Evolutionary conservation across 345 rosid species (phyloP).

Genomic region (Sisymbrium altissimum): DNA sequence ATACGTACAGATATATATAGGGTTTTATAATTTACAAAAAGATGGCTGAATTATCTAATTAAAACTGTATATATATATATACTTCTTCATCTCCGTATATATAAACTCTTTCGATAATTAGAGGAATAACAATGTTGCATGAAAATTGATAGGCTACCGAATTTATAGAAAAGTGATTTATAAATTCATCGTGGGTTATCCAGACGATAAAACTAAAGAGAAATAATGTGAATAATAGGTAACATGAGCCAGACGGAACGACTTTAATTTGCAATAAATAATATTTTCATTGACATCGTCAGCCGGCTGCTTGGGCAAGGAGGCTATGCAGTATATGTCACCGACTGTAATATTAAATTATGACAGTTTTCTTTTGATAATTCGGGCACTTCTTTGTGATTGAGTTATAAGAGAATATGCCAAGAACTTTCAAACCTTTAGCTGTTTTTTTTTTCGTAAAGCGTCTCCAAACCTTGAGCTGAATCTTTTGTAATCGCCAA

Average conservation of each 20-base stretch:
- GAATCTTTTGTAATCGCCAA: too few species aligned
- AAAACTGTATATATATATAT: too few species aligned
- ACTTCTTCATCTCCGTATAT: neutral
- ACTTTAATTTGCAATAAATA: neutral
- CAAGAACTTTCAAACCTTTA: neutral
- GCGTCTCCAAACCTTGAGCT: too few species aligned
- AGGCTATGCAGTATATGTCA: neutral
- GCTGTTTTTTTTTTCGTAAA: too few species aligned
- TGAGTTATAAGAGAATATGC: constrained; percentile 9
- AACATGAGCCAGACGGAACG: neutral
- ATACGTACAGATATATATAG: neutral
- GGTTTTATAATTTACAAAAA: neutral
- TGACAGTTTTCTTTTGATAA: neutral
- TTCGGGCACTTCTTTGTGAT: neutral
- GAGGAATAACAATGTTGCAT: neutral
- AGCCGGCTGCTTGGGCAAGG: constrained; percentile 19
- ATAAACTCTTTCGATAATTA: neutral
- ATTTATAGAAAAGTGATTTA: neutral
- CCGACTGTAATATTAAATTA: neutral
- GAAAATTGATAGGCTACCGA: neutral
- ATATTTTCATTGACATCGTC: constrained; percentile 4
- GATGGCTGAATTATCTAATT: too few species aligned
- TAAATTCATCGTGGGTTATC: neutral
- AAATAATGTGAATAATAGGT: neutral
- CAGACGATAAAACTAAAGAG: constrained; percentile 2